Base-by-base conservation (phyloP, 2,329 filamentous ascomycete genomes). In the Colletotrichum gloeosporioides region DNA sequence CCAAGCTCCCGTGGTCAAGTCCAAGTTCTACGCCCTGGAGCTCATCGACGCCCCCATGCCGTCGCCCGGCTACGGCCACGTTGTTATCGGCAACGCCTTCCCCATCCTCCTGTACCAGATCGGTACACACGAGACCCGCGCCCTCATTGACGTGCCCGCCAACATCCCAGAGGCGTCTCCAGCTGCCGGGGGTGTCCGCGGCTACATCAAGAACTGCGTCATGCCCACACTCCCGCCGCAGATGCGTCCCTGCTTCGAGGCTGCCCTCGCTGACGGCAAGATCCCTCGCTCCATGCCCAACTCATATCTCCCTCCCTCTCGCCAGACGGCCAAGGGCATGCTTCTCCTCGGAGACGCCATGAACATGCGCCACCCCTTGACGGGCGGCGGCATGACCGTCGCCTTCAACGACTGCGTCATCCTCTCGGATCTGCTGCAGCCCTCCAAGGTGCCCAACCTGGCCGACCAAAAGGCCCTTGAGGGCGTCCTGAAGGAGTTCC, bases 351-450 rank as follows among this genome's bases (percentile, higher is more conserved):
- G 97, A 75, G 97, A 99, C 83, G 96, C 97, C 16, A 93, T 98
- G 90, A 99, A 99, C 88, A 99, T 99, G 97, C 95, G 97, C n/a
- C 97, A 99, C 86, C 97, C 97, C 3, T 90, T 99, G 15, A 99
- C 97, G 0, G 97, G 97, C 69, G 97, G 97, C 79, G 97, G 97
- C 80, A 99, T 99, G 97, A 99, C 96, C 0, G 97, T 99, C 3
- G 97, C 95, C 2, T 94, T 99, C 85, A 98, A 96, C 86, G 97
- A 99, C 82, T 96, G 95, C 2, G 90, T 97, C 13, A 86, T 98
- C 2, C 90, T 99, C 31, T 88, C 94, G 1, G 90, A 93, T 10
- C 88, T 98, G 27, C 91, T 99, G 3, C 89, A 91, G 49, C 96
- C 95, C 0, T 86, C 90, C 53, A 85, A 87, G 9, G 90, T 98